Percentiles rank a stretch among this genome's conserved stretches.
These are phyloP conservation scores for Pseudopithomyces maydicus DNA, from an alignment of 2,329 filamentous ascomycete species.

Conservation along the genomic window DNA sequence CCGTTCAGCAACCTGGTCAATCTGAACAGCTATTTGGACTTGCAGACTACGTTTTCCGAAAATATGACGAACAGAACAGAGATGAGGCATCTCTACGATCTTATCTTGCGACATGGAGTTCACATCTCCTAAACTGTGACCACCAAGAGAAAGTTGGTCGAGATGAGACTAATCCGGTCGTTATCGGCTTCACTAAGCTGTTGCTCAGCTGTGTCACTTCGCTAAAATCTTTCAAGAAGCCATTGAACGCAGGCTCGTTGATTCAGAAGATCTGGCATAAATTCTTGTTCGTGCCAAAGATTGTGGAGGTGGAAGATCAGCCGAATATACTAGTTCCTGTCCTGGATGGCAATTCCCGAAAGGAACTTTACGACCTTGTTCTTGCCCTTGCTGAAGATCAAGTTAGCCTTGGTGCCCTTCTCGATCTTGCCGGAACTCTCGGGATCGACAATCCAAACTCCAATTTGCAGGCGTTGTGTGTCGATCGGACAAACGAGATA, in stretches of 20 bases:
- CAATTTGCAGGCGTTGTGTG: slow-evolving; percentile 59
- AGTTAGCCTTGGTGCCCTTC: slow-evolving; percentile 32
- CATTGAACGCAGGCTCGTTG: slow-evolving; percentile 34
- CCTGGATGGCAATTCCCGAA: slow-evolving; percentile 41
- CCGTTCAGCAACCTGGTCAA: slow-evolving; percentile 26
- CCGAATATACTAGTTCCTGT: slow-evolving; percentile 29
- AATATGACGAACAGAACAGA: slow-evolving; percentile 38
- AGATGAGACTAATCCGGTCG: slow-evolving; percentile 41
- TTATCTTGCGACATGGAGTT: slow-evolving; percentile 38
- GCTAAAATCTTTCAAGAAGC: slow-evolving; percentile 47
- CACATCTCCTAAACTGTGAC: slow-evolving; percentile 37
- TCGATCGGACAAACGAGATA: slow-evolving; percentile 71
- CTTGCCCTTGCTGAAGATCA: slow-evolving; percentile 39
- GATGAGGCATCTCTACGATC: slow-evolving; percentile 37
- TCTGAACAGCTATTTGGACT: slow-evolving; percentile 43
- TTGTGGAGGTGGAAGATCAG: slow-evolving; percentile 17
- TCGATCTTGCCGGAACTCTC: slow-evolving; percentile 30
- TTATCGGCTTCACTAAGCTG: slow-evolving; percentile 48
- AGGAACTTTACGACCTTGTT: slow-evolving; percentile 45
- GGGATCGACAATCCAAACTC: slow-evolving; percentile 50
- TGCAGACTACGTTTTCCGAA: slow-evolving; percentile 42
- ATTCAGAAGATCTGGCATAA: slow-evolving; percentile 41
- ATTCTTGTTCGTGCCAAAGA: slow-evolving; percentile 38
- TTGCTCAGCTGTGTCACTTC: slow-evolving; percentile 45
- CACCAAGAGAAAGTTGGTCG: slow-evolving; percentile 43